Conservation (phyloP, 73 alveolate species). For the Paramecium sonneborni region DNA sequence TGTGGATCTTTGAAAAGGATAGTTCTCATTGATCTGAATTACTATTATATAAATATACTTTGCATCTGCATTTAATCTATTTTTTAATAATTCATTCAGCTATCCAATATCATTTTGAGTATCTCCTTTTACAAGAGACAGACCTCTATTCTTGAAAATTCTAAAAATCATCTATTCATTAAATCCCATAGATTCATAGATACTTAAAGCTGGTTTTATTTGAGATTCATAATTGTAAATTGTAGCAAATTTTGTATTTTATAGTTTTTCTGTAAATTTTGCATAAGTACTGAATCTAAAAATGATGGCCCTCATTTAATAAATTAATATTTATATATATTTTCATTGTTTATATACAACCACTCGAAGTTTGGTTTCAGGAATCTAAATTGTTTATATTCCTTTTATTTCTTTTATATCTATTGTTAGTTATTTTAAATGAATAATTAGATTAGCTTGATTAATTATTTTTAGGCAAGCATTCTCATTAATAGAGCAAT, state of each 20-base stretch:
- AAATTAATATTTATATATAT: neutral
- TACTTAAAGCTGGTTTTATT: neutral
- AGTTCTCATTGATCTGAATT: neutral
- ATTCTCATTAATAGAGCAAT: neutral
- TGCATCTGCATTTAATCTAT: neutral
- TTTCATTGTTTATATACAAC: slow-evolving; percentile 18
- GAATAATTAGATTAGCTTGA: neutral
- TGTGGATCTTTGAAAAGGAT: neutral
- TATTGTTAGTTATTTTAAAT: neutral
- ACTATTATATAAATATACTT: neutral
- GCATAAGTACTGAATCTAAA: slow-evolving; percentile 8
- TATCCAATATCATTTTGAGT: neutral
- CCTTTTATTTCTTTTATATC: neutral
- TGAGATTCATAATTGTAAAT: neutral
- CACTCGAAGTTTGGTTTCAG: neutral
- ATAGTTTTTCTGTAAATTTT: neutral
- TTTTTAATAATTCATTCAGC: neutral
- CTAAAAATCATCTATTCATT: neutral
- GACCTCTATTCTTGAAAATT: neutral
- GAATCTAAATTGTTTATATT: neutral
- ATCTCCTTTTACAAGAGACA: neutral
- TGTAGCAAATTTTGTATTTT: neutral
- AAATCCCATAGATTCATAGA: slow-evolving; percentile 27
- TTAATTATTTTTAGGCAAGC: neutral
- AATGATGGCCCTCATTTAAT: slow-evolving; percentile 29